Evolutionary conservation across 768 basidiomycete genomes (phyloP), one percentile per base, ranked within the genome.

Genomic region (Rhodosporidiobolus sp.): DNA sequence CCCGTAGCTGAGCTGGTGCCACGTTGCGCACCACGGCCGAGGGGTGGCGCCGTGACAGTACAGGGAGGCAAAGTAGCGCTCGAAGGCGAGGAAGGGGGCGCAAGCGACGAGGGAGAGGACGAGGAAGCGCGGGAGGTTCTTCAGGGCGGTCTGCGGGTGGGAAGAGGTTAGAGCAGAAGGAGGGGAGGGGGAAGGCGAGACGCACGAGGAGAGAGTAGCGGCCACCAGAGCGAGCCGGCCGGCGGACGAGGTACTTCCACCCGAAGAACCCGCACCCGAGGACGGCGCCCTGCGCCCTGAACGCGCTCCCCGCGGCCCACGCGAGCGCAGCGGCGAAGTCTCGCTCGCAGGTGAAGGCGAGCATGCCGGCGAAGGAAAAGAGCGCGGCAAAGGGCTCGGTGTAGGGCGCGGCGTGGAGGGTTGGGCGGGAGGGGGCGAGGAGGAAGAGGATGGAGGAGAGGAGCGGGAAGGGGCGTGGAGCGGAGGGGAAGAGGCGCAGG

Each of bases 321-420:
- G 80, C 84, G 11, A 88, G 3, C 0, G 89, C 81, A 12, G 91
- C 88, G 10, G 26, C 4, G 26, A 74, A 10, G 52, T 64, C 57
- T 0, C 19, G 34, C 14, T 54, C 24, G 8, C 46, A 17, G 6
- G 20, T 16, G 46, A 72, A 63, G 73, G 74, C 58, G 20, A 75
- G 71, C 82, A 72, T 78, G 84, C 90, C 92, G 78, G 81, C 83
- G 79, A 94, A 95, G 0, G 92, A 90, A 34, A 90, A 81, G 70
- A 86, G 86, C 0, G 94, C 89, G 80, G 91, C 94, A 80, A 92
- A 89, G 0, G 94, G 90, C 78, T 98, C 95, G 60, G 83, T 87
- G 80, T 90, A 95, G 0, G 90, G 85, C 0, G 89, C 88, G 57
- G 89, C 85, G 34, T 87, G 85, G 30, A 90, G 80, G 0, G 90